phyloP scores from a whole-genome alignment of 441 rosid genomes.

The Sinapis alba region DNA sequence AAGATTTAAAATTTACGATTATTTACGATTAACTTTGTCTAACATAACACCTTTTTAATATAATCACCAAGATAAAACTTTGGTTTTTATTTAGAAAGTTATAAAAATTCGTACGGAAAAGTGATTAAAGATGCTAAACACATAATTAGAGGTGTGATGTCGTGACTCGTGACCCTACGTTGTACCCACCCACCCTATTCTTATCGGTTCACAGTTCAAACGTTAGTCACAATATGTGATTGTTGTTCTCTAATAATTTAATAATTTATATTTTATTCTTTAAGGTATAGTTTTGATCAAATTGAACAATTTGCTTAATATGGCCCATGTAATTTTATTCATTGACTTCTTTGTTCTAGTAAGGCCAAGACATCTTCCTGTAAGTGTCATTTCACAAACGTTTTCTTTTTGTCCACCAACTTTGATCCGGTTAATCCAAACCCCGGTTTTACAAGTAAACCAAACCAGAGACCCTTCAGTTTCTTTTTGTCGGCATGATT shows the following conservation, averaged over 20 bases:
- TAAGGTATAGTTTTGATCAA: constrained; percentile 7
- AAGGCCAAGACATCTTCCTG: constrained; percentile 16
- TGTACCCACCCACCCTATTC: constrained; percentile 1
- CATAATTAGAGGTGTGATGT: neutral
- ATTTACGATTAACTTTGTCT: neutral
- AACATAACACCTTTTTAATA: neutral
- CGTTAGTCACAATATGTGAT: constrained; percentile 2
- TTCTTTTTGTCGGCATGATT: neutral
- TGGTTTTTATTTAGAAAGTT: neutral
- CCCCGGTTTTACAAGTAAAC: constrained; percentile 19
- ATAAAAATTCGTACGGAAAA: neutral
- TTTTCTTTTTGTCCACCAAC: constrained; percentile 1
- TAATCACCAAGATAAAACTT: neutral
- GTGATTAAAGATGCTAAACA: constrained; percentile 1
- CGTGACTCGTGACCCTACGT: constrained; percentile 14
- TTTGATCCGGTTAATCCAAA: constrained; percentile 12
- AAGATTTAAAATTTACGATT: neutral
- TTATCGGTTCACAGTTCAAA: constrained; percentile 10
- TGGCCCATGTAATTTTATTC: constrained; percentile 4
- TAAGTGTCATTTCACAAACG: constrained; percentile 13
- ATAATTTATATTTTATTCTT: neutral
- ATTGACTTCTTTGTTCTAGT: neutral
- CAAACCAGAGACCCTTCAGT: neutral
- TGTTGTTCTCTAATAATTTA: neutral
- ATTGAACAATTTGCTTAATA: constrained; percentile 22